These are phyloP conservation scores for Salinomyces thailandicus DNA, from an alignment of 2,329 filamentous ascomycete genomes.

Conservation along the genomic window DNA sequence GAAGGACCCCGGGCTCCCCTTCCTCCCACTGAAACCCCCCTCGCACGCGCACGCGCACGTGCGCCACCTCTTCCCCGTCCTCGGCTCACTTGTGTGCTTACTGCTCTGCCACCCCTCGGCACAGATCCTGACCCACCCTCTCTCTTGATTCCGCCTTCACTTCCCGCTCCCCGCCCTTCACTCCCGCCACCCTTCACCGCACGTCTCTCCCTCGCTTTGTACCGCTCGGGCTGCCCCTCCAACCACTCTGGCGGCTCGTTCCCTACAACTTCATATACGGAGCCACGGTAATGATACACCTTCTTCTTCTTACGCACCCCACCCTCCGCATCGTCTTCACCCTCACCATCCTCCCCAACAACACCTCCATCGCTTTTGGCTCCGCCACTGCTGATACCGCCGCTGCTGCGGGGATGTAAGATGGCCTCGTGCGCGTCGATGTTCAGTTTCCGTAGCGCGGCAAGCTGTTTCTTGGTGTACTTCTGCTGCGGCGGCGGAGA, in stretches of 20 bases:
- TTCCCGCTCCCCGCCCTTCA: background rate
- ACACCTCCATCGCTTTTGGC: too few relatives aligned
- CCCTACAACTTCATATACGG: conserved; percentile 4
- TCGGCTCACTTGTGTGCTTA: too few relatives aligned
- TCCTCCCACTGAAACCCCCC: too few relatives aligned
- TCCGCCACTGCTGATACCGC: background rate
- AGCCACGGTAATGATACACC: conserved; percentile 6
- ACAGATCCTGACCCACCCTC: too few relatives aligned
- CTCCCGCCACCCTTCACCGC: background rate
- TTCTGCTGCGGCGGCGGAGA: background rate
- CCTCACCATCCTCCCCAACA: background rate
- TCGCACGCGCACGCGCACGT: too few relatives aligned
- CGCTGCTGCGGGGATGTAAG: background rate
- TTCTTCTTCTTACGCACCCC: background rate
- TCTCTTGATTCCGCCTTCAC: background rate
- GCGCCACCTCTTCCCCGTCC: too few relatives aligned
- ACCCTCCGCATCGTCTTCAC: too few relatives aligned
- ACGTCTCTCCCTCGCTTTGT: conserved; percentile 1
- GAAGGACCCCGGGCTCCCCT: too few relatives aligned
- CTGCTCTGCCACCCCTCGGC: too few relatives aligned
- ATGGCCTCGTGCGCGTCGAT: background rate
- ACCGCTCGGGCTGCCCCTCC: background rate
- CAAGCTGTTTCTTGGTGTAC: conserved; percentile 1
- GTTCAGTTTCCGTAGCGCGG: background rate
- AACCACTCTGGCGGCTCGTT: conserved; percentile 7